Conservation (phyloP, 176 grass and related monocot species). For the Triticum dicoccoides region DNA sequence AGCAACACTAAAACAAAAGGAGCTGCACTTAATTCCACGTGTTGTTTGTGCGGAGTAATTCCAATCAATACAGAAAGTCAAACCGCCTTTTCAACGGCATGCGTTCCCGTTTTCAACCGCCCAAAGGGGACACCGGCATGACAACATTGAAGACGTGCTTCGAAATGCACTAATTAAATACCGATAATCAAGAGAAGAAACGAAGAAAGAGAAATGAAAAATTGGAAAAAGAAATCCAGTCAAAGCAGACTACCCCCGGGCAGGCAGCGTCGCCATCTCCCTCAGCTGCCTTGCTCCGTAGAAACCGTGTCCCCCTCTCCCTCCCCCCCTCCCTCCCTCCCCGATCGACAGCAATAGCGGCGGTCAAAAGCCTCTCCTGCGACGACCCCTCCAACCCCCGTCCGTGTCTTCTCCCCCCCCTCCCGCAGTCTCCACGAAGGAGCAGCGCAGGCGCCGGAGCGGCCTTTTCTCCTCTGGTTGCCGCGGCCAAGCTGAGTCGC, state of each 20-base stretch:
- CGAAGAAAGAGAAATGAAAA: background rate
- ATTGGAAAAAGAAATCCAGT: constrained; percentile 32
- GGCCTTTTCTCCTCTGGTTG: background rate
- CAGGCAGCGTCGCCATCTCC: constrained; percentile 13
- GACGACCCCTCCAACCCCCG: constrained; percentile 5
- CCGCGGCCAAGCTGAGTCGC: background rate
- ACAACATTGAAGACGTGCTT: constrained; percentile 10
- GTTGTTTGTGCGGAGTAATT: constrained; percentile 1
- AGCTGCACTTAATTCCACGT: background rate
- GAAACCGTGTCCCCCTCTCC: constrained; percentile 59
- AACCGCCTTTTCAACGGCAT: background rate
- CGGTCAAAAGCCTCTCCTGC: constrained; percentile 55
- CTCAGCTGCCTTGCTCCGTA: background rate
- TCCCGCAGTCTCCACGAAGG: background rate
- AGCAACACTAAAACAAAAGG: too few species aligned
- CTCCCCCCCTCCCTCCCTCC: background rate
- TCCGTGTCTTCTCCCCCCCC: background rate
- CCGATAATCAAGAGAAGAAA: background rate
- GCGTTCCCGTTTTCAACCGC: background rate
- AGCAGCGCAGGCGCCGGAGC: background rate
- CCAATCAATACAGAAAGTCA: background rate
- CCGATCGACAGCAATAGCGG: constrained; percentile 46
- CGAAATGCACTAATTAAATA: too few species aligned
- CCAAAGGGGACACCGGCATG: background rate
- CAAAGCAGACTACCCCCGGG: constrained; percentile 39